Evolutionary conservation across 1,284 basidiomycete genomes (phyloP).

Genomic region (Ustilago loliicola): DNA sequence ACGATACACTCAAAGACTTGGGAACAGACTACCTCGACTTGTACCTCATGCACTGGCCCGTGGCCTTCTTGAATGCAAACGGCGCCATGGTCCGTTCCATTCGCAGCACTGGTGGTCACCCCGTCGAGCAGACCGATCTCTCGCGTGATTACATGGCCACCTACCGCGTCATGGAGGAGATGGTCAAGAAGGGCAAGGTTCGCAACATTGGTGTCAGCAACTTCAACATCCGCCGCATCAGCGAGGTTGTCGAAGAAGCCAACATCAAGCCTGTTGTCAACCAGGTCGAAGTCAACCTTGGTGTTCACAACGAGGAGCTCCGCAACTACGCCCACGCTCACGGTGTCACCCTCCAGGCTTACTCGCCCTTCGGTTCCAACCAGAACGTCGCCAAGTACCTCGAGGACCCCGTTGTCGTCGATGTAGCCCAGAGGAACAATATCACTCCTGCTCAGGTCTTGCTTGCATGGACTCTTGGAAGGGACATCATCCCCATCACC

Average conservation of each 20-base stretch:
- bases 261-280: constrained; percentile 61
- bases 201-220: constrained; percentile 76
- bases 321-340: constrained; percentile 76
- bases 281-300: constrained; percentile 66
- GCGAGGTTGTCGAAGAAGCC: constrained; percentile 48
- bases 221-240: constrained; percentile 65
- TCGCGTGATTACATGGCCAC: constrained; percentile 60
- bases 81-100: constrained; percentile 55
- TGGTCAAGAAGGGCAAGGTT: constrained; percentile 67
- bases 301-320: constrained; percentile 80
- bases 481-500: constrained; percentile 60
- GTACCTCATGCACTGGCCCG: constrained; percentile 83
- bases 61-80: constrained; percentile 63
- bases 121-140: constrained; percentile 79
- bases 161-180: constrained; percentile 63
- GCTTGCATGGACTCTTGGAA: constrained; percentile 58
- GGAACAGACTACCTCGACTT: constrained; percentile 83
- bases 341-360: constrained; percentile 60
- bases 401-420: constrained; percentile 54
- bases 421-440: constrained; percentile 61
- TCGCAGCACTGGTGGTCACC: constrained; percentile 66
- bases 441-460: constrained; percentile 63
- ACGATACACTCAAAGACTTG: constrained; percentile 80
- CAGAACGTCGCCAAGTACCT: constrained; percentile 56
- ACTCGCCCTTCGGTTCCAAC: constrained; percentile 62